A percentile compares a stretch with the other conserved stretches of the same genome.
phyloP scores from a whole-genome alignment of 345 rosid species.

The Melaleuca alternifolia region DNA sequence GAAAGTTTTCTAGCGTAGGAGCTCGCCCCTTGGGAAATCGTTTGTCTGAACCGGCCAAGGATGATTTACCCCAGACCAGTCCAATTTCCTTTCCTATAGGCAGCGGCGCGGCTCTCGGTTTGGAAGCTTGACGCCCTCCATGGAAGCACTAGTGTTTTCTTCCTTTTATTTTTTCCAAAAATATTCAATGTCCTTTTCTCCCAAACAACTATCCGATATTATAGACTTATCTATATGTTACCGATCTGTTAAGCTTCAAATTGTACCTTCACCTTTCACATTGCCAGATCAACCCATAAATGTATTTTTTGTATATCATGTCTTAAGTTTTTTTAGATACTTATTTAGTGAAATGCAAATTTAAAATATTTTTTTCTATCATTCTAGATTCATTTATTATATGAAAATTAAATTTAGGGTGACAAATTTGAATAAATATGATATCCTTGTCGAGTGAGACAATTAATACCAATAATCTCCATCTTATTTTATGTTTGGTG shows the following conservation, averaged over 20 bases:
- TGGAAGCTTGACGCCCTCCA: not conserved
- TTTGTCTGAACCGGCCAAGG: not conserved
- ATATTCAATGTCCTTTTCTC: not conserved
- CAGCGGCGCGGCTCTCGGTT: not conserved
- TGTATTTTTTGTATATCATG: too few species aligned
- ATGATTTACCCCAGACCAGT: not conserved
- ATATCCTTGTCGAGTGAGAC: not conserved
- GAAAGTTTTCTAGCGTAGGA: not conserved
- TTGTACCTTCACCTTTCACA: not conserved
- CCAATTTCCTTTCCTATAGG: not conserved
- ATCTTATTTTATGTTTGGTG: not conserved
- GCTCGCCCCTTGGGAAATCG: rapidly evolving
- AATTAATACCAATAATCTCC: not conserved
- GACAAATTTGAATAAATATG: not conserved
- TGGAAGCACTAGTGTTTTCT: not conserved
- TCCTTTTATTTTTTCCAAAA: not conserved
- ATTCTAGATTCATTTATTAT: too few species aligned
- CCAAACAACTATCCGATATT: not conserved
- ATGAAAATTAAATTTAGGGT: not conserved
- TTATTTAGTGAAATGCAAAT: not conserved
- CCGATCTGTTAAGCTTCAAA: not conserved
- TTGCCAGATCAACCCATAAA: not conserved
- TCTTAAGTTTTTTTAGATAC: too few species aligned
- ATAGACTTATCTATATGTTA: not conserved
- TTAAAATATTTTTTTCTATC: not conserved